phyloP scores from a whole-genome alignment of 495 filamentous ascomycete species.

The Tuber brumale region DNA sequence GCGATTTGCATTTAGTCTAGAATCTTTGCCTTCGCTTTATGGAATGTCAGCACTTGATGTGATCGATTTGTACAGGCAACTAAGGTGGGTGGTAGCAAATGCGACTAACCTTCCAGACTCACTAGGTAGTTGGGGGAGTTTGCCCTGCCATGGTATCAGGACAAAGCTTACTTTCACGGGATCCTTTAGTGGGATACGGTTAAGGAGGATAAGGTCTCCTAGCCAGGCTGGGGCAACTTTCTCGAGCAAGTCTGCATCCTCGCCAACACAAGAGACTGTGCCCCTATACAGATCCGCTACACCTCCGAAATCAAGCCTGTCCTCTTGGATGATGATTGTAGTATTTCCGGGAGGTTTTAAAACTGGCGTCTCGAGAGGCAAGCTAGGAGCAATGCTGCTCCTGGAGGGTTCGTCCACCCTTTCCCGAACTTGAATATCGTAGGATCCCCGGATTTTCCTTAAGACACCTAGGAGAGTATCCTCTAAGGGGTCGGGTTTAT shows the following conservation, averaged over 20 bases:
- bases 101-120: constrained; percentile 24
- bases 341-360: constrained; percentile 71
- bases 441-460: constrained; percentile 68
- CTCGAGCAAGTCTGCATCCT: constrained; percentile 77
- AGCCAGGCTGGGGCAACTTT: constrained; percentile 82
- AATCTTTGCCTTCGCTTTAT: constrained; percentile 34
- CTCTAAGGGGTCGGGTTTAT: constrained; percentile 75
- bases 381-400: constrained; percentile 66
- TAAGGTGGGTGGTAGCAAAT: background rate
- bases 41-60: constrained; percentile 9
- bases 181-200: constrained; percentile 81
- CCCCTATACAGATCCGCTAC: constrained; percentile 88
- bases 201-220: constrained; percentile 78
- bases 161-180: constrained; percentile 88
- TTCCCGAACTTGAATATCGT: constrained; percentile 64
- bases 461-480: constrained; percentile 75
- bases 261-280: constrained; percentile 66
- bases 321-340: constrained; percentile 90
- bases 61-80: background rate
- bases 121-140: constrained; percentile 51
- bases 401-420: constrained; percentile 53
- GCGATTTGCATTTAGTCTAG: constrained; percentile 87
- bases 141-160: constrained; percentile 73
- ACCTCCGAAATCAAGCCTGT: constrained; percentile 76
- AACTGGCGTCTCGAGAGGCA: constrained; percentile 76